A percentile compares a stretch with the other conserved stretches of the same genome.
These are phyloP conservation scores for Astrothelium subdiscretum DNA, from an alignment of 495 filamentous ascomycete genomes.

Conservation along the genomic window DNA sequence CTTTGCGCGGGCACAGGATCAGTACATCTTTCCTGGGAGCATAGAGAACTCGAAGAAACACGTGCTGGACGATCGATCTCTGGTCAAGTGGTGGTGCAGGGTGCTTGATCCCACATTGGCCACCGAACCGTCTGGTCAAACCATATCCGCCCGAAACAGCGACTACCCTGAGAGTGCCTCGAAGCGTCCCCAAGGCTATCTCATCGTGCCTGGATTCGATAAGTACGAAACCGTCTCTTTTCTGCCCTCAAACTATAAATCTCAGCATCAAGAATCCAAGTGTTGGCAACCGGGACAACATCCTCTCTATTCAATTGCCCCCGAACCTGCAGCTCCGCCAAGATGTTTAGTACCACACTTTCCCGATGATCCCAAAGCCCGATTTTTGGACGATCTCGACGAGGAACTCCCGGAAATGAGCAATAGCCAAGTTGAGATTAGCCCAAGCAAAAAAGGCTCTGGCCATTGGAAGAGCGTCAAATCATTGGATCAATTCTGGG, in stretches of 20 bases:
- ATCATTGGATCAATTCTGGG: slow-evolving; percentile 88
- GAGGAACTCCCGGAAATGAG: slow-evolving; percentile 50
- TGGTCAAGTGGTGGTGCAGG: slow-evolving; percentile 93
- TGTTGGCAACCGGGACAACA: slow-evolving; percentile 34
- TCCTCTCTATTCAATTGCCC: slow-evolving; percentile 52
- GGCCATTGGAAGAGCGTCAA: slow-evolving; percentile 74
- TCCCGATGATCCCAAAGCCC: slow-evolving; percentile 91
- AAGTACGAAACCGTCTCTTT: neutral
- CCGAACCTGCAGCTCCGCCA: slow-evolving; percentile 50
- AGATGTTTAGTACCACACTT: slow-evolving; percentile 81
- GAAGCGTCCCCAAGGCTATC: slow-evolving; percentile 47
- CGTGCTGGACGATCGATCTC: slow-evolving; percentile 76
- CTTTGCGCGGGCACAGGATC: slow-evolving; percentile 83
- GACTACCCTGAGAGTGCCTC: slow-evolving; percentile 7
- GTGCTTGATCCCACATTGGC: slow-evolving; percentile 62
- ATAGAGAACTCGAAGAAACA: slow-evolving; percentile 78
- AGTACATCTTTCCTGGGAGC: slow-evolving; percentile 91
- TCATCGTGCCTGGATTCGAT: slow-evolving; percentile 80
- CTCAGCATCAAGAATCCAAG: slow-evolving; percentile 9
- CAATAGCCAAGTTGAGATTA: slow-evolving; percentile 26
- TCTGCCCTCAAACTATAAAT: neutral
- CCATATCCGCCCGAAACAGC: slow-evolving; percentile 16
- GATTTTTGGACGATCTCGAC: slow-evolving; percentile 82
- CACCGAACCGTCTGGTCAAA: neutral
- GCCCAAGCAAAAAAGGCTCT: slow-evolving; percentile 27